Conservation (phyloP, 192 early-diverging fungal genomes). For the Podila epicladia region DNA sequence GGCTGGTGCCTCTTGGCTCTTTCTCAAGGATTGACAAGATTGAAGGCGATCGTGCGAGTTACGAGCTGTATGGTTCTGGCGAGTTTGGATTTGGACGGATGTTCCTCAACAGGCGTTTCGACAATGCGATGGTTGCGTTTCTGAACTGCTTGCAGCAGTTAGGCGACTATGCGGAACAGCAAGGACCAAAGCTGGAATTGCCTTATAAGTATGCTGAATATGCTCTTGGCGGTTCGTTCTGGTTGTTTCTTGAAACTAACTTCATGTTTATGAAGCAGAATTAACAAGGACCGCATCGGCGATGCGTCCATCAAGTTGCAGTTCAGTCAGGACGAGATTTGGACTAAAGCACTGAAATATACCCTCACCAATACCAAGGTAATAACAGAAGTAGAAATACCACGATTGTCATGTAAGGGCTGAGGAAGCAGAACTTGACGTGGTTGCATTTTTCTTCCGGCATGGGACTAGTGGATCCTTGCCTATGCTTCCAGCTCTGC, state of each 20-base stretch:
- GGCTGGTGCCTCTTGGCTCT: conserved; percentile 90
- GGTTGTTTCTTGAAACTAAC: background rate
- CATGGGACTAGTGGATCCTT: conserved; percentile 32
- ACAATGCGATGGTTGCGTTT: conserved; percentile 88
- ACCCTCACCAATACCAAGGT: conserved; percentile 87
- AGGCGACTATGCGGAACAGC: conserved; percentile 79
- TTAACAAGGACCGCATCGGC: conserved; percentile 90
- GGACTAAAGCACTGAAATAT: conserved; percentile 93
- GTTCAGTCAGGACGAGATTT: conserved; percentile 91
- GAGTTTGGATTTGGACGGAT: conserved; percentile 80
- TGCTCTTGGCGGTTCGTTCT: background rate
- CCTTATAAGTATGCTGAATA: conserved; percentile 74
- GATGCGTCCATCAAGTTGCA: conserved; percentile 84
- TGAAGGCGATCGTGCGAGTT: conserved; percentile 72
- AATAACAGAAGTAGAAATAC: background rate
- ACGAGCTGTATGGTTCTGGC: conserved; percentile 92
- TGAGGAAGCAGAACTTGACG: background rate
- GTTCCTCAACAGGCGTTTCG: conserved; percentile 88
- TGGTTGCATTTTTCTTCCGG: too few relatives aligned
- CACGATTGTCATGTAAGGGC: background rate
- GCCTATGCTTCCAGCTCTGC: conserved; percentile 44
- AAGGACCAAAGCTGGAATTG: conserved; percentile 78
- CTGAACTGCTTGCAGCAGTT: conserved; percentile 91
- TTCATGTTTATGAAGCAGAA: conserved; percentile 51
- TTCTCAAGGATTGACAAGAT: conserved; percentile 92